Base-by-base conservation (phyloP, 768 basidiomycete species). In the Nidula microcarpa region DNA sequence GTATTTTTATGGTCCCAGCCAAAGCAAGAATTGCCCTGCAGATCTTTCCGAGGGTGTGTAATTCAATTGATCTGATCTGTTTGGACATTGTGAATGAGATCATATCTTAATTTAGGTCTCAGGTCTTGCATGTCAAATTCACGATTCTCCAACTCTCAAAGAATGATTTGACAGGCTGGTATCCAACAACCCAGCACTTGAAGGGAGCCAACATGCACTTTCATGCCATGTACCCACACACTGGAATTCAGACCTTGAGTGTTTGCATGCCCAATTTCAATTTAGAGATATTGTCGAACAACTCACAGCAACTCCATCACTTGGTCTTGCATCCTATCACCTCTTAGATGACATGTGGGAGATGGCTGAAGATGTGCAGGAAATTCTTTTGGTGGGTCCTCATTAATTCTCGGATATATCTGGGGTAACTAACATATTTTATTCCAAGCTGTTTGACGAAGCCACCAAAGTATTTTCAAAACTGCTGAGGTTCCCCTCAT, bases 221-320 rank as follows among this genome's bases (percentile, higher is more conserved):
- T 50, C 52, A 45, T 51, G 57, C 2, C 59, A 57, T 18, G 62
- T 69, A 43, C 60, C 67, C 18, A 70, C 68, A 3, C 48, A 62
- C 2, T 71, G 69, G 68, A 66, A 68, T 50, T 61, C 64, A 10
- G 65, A 71, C 36, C 49, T 65, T 16, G 61, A 41, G 0, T 70
- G 66, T 50, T 54, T 71, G 4, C 18, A 33, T 4, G 53, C 65
- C 9, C 67, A 69, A 52, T 37, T 66, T 4, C 50, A 60, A 36
- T 67, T 70, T 41, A 49, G 61, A 36, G 37, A 41, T 30, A 23
- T 23, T 23, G 23, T 23, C 4, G 4, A 23, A 4, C 23, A 23
- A 4, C 23, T 23, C 23, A 23, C 39, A 59, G 23, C 54, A 68
- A 32, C 49, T 63, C 51, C 45, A 57, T 34, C 57, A 68, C 10